phyloP scores from a whole-genome alignment of 352 stramenopile genomes.

The Phytophthora capsici region DNA sequence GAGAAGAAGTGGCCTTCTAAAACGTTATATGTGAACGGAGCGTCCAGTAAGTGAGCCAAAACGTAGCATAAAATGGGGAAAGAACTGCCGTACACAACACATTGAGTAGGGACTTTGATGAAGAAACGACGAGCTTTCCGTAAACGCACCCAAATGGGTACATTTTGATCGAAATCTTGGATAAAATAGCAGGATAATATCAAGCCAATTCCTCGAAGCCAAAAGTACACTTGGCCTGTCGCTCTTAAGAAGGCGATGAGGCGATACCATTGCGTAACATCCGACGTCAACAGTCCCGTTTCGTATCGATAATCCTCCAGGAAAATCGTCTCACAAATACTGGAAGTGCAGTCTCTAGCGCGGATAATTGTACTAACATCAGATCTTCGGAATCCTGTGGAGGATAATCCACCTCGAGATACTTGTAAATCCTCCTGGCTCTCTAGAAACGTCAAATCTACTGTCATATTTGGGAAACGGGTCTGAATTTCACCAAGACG shows the following conservation, averaged over 20 bases:
- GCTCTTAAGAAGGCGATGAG: too few species aligned
- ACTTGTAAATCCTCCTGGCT: slow-evolving; percentile 38
- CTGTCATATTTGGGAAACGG: slow-evolving; percentile 18
- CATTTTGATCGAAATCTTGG: slow-evolving; percentile 16
- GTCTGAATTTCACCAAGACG: slow-evolving; percentile 16
- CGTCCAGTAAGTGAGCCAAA: slow-evolving; percentile 52
- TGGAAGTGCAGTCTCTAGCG: slow-evolving; percentile 20
- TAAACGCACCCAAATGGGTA: too few species aligned
- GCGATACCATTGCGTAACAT: slow-evolving; percentile 38
- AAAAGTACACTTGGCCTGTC: slow-evolving; percentile 55
- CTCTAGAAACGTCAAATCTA: slow-evolving; percentile 34
- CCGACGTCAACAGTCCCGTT: slow-evolving; percentile 23
- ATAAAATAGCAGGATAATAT: slow-evolving; percentile 37
- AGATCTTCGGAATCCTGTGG: slow-evolving; percentile 19
- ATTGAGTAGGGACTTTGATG: slow-evolving; percentile 50
- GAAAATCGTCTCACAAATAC: slow-evolving; percentile 39
- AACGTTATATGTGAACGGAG: slow-evolving; percentile 45
- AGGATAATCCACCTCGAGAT: slow-evolving; percentile 15
- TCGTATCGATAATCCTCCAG: slow-evolving; percentile 58
- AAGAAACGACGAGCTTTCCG: slow-evolving; percentile 35
- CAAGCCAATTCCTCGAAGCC: slow-evolving; percentile 35
- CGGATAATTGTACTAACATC: slow-evolving; percentile 35
- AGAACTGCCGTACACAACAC: slow-evolving; percentile 54
- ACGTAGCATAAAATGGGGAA: slow-evolving; percentile 56
- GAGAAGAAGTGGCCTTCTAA: slow-evolving; percentile 40